Evolutionary conservation across 768 basidiomycete genomes (phyloP).

Genomic region (Boletus reticuloceps): DNA sequence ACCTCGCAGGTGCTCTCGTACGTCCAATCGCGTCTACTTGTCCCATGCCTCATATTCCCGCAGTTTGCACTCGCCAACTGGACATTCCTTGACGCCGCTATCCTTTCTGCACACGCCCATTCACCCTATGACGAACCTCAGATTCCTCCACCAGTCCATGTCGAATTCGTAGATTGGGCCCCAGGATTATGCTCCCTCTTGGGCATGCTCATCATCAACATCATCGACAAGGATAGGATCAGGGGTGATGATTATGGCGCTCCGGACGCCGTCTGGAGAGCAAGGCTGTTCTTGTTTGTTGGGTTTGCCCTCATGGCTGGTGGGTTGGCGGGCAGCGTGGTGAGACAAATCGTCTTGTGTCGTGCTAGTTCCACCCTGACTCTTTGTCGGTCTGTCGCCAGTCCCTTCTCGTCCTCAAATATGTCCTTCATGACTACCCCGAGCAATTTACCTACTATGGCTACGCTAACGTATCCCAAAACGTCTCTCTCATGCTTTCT

Average conservation of each 20-base stretch:
- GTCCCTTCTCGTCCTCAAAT: constrained; percentile 90
- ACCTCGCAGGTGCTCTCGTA: constrained; percentile 89
- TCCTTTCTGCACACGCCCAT: constrained; percentile 84
- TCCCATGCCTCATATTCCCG: neutral
- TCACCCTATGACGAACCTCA: constrained; percentile 71
- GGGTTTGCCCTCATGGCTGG: constrained; percentile 98
- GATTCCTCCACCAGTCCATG: constrained; percentile 70
- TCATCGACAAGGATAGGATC: constrained; percentile 93
- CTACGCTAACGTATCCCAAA: constrained; percentile 94
- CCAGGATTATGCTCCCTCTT: constrained; percentile 91
- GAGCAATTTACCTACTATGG: constrained; percentile 88
- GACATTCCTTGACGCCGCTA: constrained; percentile 91
- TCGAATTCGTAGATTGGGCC: constrained; percentile 96
- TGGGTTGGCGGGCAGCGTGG: constrained; percentile 94
- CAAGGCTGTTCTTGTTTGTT: constrained; percentile 85
- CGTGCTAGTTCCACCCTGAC: neutral
- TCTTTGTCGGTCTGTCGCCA: constrained; percentile 28
- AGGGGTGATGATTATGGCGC: constrained; percentile 81
- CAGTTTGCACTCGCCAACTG: constrained; percentile 95
- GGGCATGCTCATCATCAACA: constrained; percentile 88
- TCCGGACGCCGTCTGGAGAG: constrained; percentile 85
- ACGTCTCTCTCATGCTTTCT: constrained; percentile 80
- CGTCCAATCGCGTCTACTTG: constrained; percentile 33
- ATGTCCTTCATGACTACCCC: constrained; percentile 67
- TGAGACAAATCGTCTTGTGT: constrained; percentile 41